Percentiles rank a stretch among this genome's conserved stretches.
These are phyloP conservation scores for Aspergillus eucalypticola DNA, from an alignment of 2,329 filamentous ascomycete genomes.

Conservation along the genomic window DNA sequence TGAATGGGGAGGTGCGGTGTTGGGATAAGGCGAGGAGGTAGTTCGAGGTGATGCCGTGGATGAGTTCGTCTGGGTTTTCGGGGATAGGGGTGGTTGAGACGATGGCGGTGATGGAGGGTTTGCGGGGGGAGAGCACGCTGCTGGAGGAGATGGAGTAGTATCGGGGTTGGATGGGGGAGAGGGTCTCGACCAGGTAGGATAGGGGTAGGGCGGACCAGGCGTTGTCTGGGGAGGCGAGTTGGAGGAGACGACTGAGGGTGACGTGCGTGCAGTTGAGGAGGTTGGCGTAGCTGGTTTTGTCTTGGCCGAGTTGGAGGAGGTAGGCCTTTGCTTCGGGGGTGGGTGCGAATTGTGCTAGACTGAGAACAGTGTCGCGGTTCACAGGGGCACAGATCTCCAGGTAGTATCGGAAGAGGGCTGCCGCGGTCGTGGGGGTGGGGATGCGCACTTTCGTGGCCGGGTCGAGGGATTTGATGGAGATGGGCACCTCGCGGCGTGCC, in stretches of 20 bases:
- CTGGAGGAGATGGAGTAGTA: constrained; percentile 93
- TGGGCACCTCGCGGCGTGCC: constrained; percentile 27
- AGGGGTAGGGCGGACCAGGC: constrained; percentile 80
- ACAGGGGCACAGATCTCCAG: constrained; percentile 89
- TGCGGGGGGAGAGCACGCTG: constrained; percentile 49
- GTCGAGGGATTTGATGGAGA: constrained; percentile 60
- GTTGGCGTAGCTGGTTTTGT: constrained; percentile 83
- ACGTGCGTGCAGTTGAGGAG: constrained; percentile 73
- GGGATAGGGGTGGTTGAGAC: constrained; percentile 76
- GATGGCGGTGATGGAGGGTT: constrained; percentile 75
- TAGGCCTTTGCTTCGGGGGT: constrained; percentile 75
- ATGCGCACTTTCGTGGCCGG: constrained; percentile 79
- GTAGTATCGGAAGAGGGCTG: constrained; percentile 83
- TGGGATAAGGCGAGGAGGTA: constrained; percentile 70
- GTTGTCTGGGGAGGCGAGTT: constrained; percentile 65
- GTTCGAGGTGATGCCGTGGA: constrained; percentile 91
- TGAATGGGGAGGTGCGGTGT: constrained; percentile 59
- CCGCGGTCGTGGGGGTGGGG: constrained; percentile 85
- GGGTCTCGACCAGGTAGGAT: constrained; percentile 81
- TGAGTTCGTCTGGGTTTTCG: constrained; percentile 66
- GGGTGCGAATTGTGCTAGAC: constrained; percentile 79
- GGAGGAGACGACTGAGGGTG: constrained; percentile 54
- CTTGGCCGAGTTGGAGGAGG: constrained; percentile 75
- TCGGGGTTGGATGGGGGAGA: constrained; percentile 84
- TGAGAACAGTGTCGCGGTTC: constrained; percentile 85